A percentile compares a stretch with the other conserved stretches of the same genome.
Evolutionary conservation across 1,284 basidiomycete genomes (phyloP).

Genomic region (Leccinum griseonigrum): DNA sequence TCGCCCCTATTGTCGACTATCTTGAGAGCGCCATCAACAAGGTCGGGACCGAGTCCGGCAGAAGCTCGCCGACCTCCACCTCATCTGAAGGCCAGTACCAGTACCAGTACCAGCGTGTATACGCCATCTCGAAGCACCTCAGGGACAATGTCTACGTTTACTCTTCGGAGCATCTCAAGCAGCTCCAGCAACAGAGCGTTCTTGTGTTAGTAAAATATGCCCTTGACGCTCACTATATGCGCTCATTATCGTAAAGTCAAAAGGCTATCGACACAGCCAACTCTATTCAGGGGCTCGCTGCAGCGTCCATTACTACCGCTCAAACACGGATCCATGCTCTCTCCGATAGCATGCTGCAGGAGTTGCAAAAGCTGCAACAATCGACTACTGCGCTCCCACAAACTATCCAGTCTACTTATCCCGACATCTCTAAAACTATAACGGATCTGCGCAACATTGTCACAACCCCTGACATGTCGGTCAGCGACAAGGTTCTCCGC

Average conservation of each 20-base stretch:
- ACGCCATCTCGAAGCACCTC: constrained; percentile 60
- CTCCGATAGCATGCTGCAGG: constrained; percentile 60
- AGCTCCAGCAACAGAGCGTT: constrained; percentile 63
- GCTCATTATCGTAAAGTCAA: constrained; percentile 44
- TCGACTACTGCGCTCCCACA: constrained; percentile 55
- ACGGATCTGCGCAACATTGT: constrained; percentile 52
- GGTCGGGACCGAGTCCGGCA: constrained; percentile 45
- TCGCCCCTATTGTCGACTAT: constrained; percentile 71
- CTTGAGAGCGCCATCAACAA: constrained; percentile 60
- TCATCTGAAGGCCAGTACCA: constrained; percentile 39
- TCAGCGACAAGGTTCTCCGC: constrained; percentile 57
- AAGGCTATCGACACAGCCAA: constrained; percentile 67
- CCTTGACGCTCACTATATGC: constrained; percentile 4
- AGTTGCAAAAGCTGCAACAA: constrained; percentile 63
- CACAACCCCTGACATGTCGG: constrained; percentile 49
- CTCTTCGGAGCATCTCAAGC: constrained; percentile 68
- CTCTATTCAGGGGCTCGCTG: constrained; percentile 54
- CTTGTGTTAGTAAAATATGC: constrained; percentile 50
- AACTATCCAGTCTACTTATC: constrained; percentile 52
- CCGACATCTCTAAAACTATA: constrained; percentile 48
- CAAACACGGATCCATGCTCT: constrained; percentile 54
- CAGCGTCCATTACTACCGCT: constrained; percentile 49
- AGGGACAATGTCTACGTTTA: constrained; percentile 60
- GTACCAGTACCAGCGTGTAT: constrained; percentile 74
- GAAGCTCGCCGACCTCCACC: constrained; percentile 37